Evolutionary conservation across 2,329 filamentous ascomycete genomes (phyloP).

Genomic region (Nothomitra cinnamomea): DNA sequence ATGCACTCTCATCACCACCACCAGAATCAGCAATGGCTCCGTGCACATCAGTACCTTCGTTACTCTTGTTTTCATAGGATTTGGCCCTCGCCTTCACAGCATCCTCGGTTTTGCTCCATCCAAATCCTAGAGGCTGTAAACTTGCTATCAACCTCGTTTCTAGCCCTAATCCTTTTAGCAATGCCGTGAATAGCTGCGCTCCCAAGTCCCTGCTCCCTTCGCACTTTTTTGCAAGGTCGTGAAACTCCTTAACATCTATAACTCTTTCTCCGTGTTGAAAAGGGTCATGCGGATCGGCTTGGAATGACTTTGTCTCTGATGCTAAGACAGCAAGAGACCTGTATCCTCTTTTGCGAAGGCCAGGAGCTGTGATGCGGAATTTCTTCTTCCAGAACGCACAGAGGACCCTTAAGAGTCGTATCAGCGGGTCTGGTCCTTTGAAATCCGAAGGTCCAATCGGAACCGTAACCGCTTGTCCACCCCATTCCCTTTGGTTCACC

Average conservation of each 20-base stretch:
- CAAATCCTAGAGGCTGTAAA: slow-evolving; percentile 74
- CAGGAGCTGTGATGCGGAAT: slow-evolving; percentile 61
- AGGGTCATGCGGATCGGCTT: slow-evolving; percentile 42
- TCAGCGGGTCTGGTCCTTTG: slow-evolving; percentile 67
- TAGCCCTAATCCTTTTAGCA: slow-evolving; percentile 63
- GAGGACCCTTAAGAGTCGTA: slow-evolving; percentile 59
- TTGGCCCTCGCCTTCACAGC: slow-evolving; percentile 26
- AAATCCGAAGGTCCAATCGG: slow-evolving; percentile 58
- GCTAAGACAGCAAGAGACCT: slow-evolving; percentile 60
- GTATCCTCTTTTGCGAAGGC: slow-evolving; percentile 79
- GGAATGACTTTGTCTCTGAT: slow-evolving; percentile 54
- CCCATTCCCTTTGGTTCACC: slow-evolving; percentile 49
- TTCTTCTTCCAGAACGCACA: slow-evolving; percentile 75
- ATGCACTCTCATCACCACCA: neutral
- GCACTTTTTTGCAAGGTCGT: slow-evolving; percentile 48
- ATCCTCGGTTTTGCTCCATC: slow-evolving; percentile 77
- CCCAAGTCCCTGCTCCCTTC: slow-evolving; percentile 76
- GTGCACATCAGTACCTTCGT: neutral
- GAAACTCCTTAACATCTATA: slow-evolving; percentile 47
- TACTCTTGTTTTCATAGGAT: neutral
- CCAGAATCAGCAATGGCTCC: neutral
- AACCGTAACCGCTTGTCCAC: slow-evolving; percentile 45
- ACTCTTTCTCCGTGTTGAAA: slow-evolving; percentile 63
- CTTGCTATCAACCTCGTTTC: slow-evolving; percentile 73
- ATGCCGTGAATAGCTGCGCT: slow-evolving; percentile 73